Evolutionary conservation across 192 early-diverging fungal genomes (phyloP).

Genomic region (Coemansia sp.): DNA sequence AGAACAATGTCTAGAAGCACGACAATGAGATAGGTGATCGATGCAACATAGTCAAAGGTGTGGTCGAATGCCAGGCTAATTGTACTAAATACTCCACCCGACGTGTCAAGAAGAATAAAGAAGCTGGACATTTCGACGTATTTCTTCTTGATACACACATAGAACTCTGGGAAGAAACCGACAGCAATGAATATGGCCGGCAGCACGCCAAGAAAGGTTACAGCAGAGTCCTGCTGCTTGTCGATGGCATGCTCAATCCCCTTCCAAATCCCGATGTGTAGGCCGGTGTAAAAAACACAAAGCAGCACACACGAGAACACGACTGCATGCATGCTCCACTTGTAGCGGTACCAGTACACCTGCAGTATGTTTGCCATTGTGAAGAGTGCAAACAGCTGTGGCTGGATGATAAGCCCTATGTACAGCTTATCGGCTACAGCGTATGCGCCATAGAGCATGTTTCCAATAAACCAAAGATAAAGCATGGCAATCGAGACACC

Average conservation of each 20-base stretch:
- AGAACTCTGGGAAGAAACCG: constrained; percentile 53
- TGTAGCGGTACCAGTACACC: constrained; percentile 46
- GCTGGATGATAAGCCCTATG: constrained; percentile 50
- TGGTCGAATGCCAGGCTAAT: constrained; percentile 52
- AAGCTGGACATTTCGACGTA: constrained; percentile 54
- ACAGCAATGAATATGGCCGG: constrained; percentile 48
- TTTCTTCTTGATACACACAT: constrained; percentile 47
- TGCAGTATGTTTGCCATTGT: constrained; percentile 50
- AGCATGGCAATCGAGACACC: constrained; percentile 50
- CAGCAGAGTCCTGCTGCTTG: constrained; percentile 16
- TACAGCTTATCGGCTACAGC: constrained; percentile 37
- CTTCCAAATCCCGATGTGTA: constrained; percentile 52
- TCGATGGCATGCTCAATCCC: constrained; percentile 28
- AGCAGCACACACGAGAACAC: constrained; percentile 11
- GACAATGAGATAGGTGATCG: constrained; percentile 51
- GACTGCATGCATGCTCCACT: constrained; percentile 9
- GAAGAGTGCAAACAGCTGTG: constrained; percentile 50
- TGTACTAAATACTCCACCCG: constrained; percentile 49
- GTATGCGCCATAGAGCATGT: constrained; percentile 49
- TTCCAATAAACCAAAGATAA: constrained; percentile 47
- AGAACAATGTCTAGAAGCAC: constrained; percentile 46
- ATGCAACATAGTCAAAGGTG: constrained; percentile 52
- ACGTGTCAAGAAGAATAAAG: constrained; percentile 42
- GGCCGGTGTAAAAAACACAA: constrained; percentile 31
- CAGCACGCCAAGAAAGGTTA: constrained; percentile 44